These are phyloP conservation scores for Cercospora sp. DNA, from an alignment of 2,329 filamentous ascomycete genomes.

Conservation along the genomic window DNA sequence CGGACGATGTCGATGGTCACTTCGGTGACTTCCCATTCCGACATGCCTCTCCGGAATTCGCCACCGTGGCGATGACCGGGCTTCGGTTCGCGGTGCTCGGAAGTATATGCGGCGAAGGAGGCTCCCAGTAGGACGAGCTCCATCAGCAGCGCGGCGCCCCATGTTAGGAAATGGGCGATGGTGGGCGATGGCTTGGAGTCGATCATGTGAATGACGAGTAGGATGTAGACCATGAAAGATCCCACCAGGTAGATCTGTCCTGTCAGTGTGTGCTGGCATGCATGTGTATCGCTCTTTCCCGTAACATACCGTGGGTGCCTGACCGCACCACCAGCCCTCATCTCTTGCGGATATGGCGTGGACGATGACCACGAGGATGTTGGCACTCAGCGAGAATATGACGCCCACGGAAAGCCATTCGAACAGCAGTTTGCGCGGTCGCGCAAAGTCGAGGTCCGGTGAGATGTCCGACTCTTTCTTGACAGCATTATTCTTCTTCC, in stretches of 20 bases:
- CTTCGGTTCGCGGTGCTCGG: slow-evolving; percentile 63
- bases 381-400: slow-evolving; percentile 72
- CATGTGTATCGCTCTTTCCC: slow-evolving; percentile 5
- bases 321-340: slow-evolving; percentile 78
- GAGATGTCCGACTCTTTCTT: slow-evolving; percentile 45
- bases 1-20: slow-evolving; percentile 67
- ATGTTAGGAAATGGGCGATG: slow-evolving; percentile 74
- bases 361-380: slow-evolving; percentile 69
- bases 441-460: slow-evolving; percentile 61
- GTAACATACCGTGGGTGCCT: slow-evolving; percentile 68
- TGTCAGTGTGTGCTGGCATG: slow-evolving; percentile 24
- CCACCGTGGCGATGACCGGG: slow-evolving; percentile 49
- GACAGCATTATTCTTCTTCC: slow-evolving; percentile 59
- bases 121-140: slow-evolving; percentile 71
- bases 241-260: slow-evolving; percentile 78
- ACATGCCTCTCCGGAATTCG: slow-evolving; percentile 44
- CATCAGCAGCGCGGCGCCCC: slow-evolving; percentile 69
- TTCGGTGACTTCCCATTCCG: slow-evolving; percentile 64
- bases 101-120: slow-evolving; percentile 67
- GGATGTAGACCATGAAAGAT: slow-evolving; percentile 81
- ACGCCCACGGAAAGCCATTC: slow-evolving; percentile 71
- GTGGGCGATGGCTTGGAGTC: slow-evolving; percentile 82
- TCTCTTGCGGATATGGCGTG: slow-evolving; percentile 69
- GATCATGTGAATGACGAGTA: slow-evolving; percentile 81
- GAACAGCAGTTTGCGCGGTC: slow-evolving; percentile 69